A percentile compares a stretch with the other conserved stretches of the same genome.
Conservation (phyloP, 805 yeast genomes). For the Saccharomyces eubayanus region DNA sequence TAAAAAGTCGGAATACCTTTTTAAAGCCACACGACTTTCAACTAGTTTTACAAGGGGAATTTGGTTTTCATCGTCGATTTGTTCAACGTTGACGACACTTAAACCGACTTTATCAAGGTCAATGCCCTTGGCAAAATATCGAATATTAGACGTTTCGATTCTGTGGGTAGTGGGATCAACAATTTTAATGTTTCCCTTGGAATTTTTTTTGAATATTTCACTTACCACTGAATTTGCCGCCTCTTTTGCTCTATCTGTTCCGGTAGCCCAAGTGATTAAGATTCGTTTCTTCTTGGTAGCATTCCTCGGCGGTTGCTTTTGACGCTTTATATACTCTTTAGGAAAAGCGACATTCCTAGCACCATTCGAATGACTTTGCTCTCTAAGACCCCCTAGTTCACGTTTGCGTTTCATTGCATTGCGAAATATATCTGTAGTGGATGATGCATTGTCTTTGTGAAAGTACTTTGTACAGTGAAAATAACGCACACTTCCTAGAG, state of each 20-base stretch:
- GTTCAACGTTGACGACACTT: slow-evolving; percentile 19
- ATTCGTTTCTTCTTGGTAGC: slow-evolving; percentile 5
- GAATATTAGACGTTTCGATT: slow-evolving; percentile 16
- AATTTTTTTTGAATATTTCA: slow-evolving; percentile 17
- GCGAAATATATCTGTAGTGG: neutral
- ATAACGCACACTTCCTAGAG: neutral
- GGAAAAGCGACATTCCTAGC: neutral
- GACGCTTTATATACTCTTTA: neutral
- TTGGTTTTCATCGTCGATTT: slow-evolving; percentile 7
- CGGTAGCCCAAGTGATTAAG: slow-evolving; percentile 23
- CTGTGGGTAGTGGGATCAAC: slow-evolving; percentile 17
- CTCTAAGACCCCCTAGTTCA: neutral
- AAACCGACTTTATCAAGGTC: slow-evolving; percentile 21
- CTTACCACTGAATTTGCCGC: slow-evolving; percentile 21
- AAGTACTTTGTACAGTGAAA: neutral
- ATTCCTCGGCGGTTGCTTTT: neutral
- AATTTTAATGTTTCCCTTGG: slow-evolving; percentile 19
- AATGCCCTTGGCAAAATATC: slow-evolving; percentile 19
- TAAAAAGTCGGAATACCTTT: slow-evolving; percentile 22
- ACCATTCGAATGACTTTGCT: neutral
- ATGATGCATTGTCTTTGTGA: neutral
- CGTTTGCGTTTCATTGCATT: neutral
- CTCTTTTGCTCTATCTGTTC: slow-evolving; percentile 24
- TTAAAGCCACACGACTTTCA: slow-evolving; percentile 20
- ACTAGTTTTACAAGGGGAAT: slow-evolving; percentile 26